phyloP scores from a whole-genome alignment of 148 eudicot species.

The Cornus suecica region DNA sequence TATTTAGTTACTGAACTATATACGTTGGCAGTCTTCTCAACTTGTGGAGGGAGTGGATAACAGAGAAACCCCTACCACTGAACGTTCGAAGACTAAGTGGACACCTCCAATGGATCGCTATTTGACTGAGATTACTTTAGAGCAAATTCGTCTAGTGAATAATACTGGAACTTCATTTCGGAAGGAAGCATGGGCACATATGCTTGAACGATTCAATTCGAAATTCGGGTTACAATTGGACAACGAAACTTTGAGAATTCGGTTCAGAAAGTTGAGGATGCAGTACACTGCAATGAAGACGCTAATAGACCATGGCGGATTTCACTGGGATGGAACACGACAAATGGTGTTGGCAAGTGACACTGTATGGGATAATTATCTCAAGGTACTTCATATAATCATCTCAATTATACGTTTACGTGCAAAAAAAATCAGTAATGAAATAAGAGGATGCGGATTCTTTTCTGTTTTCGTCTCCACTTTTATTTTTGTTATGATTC shows the following conservation, averaged over 20 bases:
- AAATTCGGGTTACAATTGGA: background rate
- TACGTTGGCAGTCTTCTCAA: background rate
- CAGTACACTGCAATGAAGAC: background rate
- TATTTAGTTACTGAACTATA: background rate
- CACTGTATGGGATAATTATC: background rate
- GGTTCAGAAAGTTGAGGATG: background rate
- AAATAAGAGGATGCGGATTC: background rate
- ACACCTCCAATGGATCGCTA: background rate
- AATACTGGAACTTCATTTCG: background rate
- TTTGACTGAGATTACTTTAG: background rate
- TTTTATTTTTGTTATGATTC: background rate
- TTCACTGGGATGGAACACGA: background rate
- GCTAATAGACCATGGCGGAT: background rate
- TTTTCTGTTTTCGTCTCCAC: background rate
- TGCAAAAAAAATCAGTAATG: too few relatives aligned
- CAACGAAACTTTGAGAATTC: background rate
- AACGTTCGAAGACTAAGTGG: background rate
- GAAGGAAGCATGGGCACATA: background rate
- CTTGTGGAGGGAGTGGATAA: background rate
- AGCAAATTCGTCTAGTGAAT: background rate
- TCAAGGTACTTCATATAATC: background rate
- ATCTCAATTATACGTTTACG: too few relatives aligned
- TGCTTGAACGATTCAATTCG: background rate
- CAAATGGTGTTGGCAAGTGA: background rate
- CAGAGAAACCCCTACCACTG: background rate